Percentiles rank a stretch among this genome's conserved stretches.
Conservation (phyloP, 805 yeast genomes). For the Saccharomyces kudriavzevii region DNA sequence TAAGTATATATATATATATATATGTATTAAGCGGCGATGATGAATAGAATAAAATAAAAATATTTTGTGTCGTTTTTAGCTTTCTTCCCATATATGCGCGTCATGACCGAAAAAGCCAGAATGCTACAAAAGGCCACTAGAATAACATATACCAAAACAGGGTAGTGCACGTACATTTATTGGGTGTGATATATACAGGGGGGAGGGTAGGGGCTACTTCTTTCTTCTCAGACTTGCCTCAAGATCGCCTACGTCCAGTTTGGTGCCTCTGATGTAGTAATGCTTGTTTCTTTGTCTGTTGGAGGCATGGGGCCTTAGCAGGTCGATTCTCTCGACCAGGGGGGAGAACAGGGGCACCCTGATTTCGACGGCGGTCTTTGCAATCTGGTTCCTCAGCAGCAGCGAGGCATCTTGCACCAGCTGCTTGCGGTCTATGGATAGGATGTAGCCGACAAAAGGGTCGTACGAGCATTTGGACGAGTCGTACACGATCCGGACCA, state of each 20-base stretch:
- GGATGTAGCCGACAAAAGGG: conserved; percentile 66
- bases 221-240: conserved; percentile 37
- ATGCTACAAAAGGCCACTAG: too few species aligned
- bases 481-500: conserved; percentile 64
- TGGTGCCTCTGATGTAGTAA: conserved; percentile 77
- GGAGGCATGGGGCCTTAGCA: conserved; percentile 60
- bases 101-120: neutral
- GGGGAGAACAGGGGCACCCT: conserved; percentile 79
- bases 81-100: neutral
- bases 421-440: conserved; percentile 66
- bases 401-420: conserved; percentile 56
- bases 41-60: too few species aligned
- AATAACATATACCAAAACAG: too few species aligned
- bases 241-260: conserved; percentile 67
- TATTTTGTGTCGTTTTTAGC: neutral
- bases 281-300: conserved; percentile 70
- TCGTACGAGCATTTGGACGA: conserved; percentile 47
- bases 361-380: conserved; percentile 78
- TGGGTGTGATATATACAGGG: neutral
- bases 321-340: conserved; percentile 63
- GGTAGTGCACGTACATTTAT: neutral
- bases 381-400: conserved; percentile 73
- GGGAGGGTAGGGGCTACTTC: conserved; percentile 4
- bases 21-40: too few species aligned
- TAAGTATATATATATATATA: too few species aligned